Evolutionary conservation across 1,284 basidiomycete genomes (phyloP).

Genomic region (Trichosporon faecale): DNA sequence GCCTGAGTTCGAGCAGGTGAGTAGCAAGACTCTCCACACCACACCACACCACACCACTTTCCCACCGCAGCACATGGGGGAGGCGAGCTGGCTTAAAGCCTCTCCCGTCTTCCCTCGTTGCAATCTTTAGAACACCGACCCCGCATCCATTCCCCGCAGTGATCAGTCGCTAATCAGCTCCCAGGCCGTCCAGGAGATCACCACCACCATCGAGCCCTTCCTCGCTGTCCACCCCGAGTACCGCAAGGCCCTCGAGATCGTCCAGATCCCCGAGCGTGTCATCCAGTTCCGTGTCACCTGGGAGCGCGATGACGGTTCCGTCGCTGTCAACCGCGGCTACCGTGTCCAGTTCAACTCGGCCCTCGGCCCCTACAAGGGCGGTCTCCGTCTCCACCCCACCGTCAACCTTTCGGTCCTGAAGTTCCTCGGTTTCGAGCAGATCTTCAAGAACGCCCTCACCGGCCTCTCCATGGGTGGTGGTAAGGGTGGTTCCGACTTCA

Average conservation of each 20-base stretch:
- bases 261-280: conserved; percentile 69
- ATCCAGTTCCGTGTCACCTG: conserved; percentile 75
- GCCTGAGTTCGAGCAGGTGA: conserved; percentile 61
- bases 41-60: not conserved
- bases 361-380: conserved; percentile 78
- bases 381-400: conserved; percentile 73
- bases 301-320: conserved; percentile 68
- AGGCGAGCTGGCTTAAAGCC: not conserved
- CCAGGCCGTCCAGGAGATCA: conserved; percentile 64
- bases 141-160: not conserved
- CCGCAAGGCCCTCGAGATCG: conserved; percentile 66
- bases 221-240: conserved; percentile 68
- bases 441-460: conserved; percentile 80
- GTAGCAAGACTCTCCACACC: conserved; percentile 17
- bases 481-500: conserved; percentile 70
- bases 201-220: conserved; percentile 64
- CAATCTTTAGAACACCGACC: not conserved
- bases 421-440: conserved; percentile 79
- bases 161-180: not conserved
- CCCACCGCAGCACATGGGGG: not conserved
- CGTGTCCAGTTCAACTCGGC: conserved; percentile 80
- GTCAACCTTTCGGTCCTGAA: conserved; percentile 82
- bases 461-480: conserved; percentile 73
- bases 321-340: conserved; percentile 73
- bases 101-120: too few species aligned